Conservation (phyloP, 1,284 basidiomycete genomes). For the Moesziomyces sp. region DNA sequence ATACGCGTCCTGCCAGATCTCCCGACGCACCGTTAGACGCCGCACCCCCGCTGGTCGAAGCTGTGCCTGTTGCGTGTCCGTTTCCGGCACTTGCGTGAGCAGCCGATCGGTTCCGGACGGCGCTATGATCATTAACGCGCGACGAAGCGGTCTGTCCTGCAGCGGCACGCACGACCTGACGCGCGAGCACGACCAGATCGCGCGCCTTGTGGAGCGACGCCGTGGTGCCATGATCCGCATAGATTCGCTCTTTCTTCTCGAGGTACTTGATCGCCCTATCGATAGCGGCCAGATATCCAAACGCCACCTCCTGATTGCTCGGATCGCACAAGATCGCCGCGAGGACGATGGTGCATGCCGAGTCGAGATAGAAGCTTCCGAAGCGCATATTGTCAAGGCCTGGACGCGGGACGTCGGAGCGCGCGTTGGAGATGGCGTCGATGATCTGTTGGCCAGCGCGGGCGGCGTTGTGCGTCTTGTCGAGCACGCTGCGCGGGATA, state of each 20-base stretch:
- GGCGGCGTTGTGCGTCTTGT: conserved; percentile 34
- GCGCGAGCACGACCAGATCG: conserved; percentile 37
- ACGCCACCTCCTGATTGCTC: conserved; percentile 40
- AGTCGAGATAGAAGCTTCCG: conserved; percentile 47
- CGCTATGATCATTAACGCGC: conserved; percentile 18
- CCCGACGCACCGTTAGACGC: neutral
- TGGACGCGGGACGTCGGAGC: conserved; percentile 37
- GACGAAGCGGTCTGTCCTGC: conserved; percentile 31
- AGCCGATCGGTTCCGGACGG: conserved; percentile 7
- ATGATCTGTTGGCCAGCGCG: conserved; percentile 40
- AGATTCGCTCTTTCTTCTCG: conserved; percentile 44
- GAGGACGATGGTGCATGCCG: conserved; percentile 41
- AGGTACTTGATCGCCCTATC: conserved; percentile 47
- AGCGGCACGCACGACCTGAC: conserved; percentile 42
- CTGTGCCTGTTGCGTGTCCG: conserved; percentile 2
- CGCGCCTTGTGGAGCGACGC: conserved; percentile 45
- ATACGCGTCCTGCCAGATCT: conserved; percentile 3
- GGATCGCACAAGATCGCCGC: conserved; percentile 46
- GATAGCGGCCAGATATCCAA: conserved; percentile 39
- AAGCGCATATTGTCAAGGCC: conserved; percentile 46
- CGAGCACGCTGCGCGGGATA: conserved; percentile 38
- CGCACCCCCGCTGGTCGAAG: neutral
- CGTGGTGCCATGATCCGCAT: conserved; percentile 42
- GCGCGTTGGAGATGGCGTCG: conserved; percentile 37
- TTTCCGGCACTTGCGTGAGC: conserved; percentile 4